Evolutionary conservation across 805 yeast genomes (phyloP), one percentile per base, ranked within the genome.

Genomic region (Lachancea dasiensis): DNA sequence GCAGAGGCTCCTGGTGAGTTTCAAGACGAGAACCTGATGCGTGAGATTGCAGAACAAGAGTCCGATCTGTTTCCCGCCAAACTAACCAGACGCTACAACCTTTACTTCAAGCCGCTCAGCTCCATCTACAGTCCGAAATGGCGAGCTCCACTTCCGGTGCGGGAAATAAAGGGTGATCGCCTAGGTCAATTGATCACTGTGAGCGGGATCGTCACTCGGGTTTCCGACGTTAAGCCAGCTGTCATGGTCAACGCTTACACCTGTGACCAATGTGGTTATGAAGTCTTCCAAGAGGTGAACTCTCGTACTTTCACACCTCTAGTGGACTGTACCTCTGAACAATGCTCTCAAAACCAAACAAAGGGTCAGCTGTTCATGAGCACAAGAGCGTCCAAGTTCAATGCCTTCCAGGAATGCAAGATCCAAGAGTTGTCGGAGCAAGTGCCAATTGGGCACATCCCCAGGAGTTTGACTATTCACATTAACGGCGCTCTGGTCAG

Each of bases 371-470:
- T 92, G 36, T 86, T 83, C 60, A 84, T 89, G 77, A 77, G 90
- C 31, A 87, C 97, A 9, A 75, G 99, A 52, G 98, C 98, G 3
- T 87, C 97, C 22, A 92, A 92, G 64, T 92, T 94, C 55, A 72
- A 82, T 38, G 85, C 95, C 5, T 92, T 89, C 71, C 99, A 92
- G 66, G 98, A 92, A 54, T 92, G 89, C 39, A 81, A 86, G 54
- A 72, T 92, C 45, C 99, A 92, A 67, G 99, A 92, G 63, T 68
- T 90, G 58, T 85, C 97, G 4, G 81, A 81, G 48, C 98, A 92
- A 65, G 98, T 92, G 13, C 99, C 99, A 1, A 90, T 89, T 20
- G 98, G 98, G 37, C 96, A 90, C 61, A 92, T 92, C 46, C 99
- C 99, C 34, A 75, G 99, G 53, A 67, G 86, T 21, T 68, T 92